Evolutionary conservation across 148 eudicot genomes (phyloP).

Genomic region (Vaccinium macrocarpon): DNA sequence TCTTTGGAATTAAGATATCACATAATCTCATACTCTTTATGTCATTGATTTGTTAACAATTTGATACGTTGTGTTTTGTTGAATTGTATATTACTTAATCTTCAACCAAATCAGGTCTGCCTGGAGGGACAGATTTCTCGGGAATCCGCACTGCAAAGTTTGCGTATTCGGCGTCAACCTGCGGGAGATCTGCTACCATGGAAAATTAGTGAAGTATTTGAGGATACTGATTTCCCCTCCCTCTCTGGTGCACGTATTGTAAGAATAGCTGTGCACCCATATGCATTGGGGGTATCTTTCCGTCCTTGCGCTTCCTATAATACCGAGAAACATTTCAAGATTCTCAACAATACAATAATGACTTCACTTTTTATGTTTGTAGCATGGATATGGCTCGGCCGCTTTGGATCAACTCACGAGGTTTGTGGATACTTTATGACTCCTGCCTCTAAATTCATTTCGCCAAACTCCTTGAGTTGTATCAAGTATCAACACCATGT

Average conservation of each 20-base stretch:
- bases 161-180: constrained; percentile 64
- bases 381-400: constrained; percentile 90
- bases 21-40: no score
- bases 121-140: constrained; percentile 86
- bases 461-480: not conserved
- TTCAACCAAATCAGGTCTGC: constrained; percentile 39
- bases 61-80: not conserved
- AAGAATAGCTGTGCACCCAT: constrained; percentile 86
- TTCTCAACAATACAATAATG: not conserved
- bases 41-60: no score
- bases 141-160: constrained; percentile 55
- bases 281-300: constrained; percentile 69
- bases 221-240: constrained; percentile 63
- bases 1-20: not conserved
- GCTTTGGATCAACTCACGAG: constrained; percentile 75
- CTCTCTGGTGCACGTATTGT: constrained; percentile 94
- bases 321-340: not conserved
- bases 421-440: constrained; percentile 22
- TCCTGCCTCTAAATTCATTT: not conserved
- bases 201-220: constrained; percentile 78
- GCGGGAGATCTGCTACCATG: constrained; percentile 96
- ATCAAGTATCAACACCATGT: not conserved
- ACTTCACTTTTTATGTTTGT: constrained; percentile 15
- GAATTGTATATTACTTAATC: not conserved
- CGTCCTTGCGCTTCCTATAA: not conserved